Base-by-base conservation (phyloP, 208 protist genomes). In the Plasmodiophora brassicae region DNA sequence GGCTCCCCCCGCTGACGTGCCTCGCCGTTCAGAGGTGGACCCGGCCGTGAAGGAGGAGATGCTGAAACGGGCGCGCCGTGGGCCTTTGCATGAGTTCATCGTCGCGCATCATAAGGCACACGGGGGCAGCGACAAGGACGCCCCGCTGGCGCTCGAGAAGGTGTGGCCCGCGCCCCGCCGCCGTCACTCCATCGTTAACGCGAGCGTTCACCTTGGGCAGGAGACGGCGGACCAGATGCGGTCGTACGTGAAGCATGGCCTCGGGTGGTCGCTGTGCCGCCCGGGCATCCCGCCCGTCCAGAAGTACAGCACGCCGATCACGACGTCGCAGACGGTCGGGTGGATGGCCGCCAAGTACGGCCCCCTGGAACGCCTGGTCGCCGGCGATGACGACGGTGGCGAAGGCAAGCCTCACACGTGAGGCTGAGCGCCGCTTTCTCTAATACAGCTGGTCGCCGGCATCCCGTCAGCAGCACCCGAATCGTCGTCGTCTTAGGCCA, bases 291-390 rank as follows among this genome's bases (percentile, higher is more conserved):
- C 65, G 5, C 65, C 65, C 5, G 10, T 8, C 5, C 5, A 32
- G 5, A 78, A 78, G 41, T 78, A 78, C 41, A 36, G 32, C 14
- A 78, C 65, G 41, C 65, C 65, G 5, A 5, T 78, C 5, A 78
- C 65, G 20, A 38, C 65, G 20, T 36, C 5, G 32, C 65, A 78
- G n/a, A 36, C 65, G 14, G 41, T 78, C n/a, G 65, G 65, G 20
- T 78, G 65, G 65, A n/a, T 44, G 65, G 65, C n/a, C n/a, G 65
- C 65, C 65, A 78, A 38, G n/a, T 32, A 78, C n/a, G 65, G 65
- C 5, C n/a, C 65, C 5, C 32, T 78, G 32, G 65, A 78, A 5
- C 65, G 65, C 20, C n/a, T 78, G n/a, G n/a, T n/a, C n/a, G n/a
- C n/a, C n/a, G n/a, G n/a, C n/a, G n/a, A n/a, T n/a, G n/a, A n/a